Conservation (phyloP, 1,284 basidiomycete species). For the Cystobasidiaceae sp. region DNA sequence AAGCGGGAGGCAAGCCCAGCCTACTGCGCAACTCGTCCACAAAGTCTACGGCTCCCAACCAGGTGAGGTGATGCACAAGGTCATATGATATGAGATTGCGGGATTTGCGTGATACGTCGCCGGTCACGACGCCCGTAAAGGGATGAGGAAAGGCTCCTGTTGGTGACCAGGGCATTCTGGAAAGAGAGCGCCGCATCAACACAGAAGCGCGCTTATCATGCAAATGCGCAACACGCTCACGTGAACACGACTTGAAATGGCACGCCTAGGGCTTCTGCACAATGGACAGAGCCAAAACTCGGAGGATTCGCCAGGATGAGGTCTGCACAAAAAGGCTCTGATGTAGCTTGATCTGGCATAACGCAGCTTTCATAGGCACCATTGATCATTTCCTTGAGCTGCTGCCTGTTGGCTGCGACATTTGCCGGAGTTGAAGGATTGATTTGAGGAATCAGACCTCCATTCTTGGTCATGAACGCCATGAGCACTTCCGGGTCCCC, state of each 20-base stretch:
- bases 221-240: no score
- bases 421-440: no score
- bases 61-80: not conserved
- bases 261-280: conserved; percentile 60
- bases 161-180: not conserved
- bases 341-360: conserved; percentile 41
- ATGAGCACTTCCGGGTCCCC: conserved; percentile 59
- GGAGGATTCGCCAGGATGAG: conserved; percentile 64
- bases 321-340: conserved; percentile 55
- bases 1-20: no score
- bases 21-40: not conserved
- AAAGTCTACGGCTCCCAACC: not conserved
- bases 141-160: not conserved
- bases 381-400: no score
- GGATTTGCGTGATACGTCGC: not conserved
- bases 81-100: not conserved
- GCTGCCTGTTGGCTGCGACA: no score
- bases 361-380: no score
- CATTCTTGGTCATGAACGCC: conserved; percentile 58
- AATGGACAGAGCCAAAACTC: conserved; percentile 60
- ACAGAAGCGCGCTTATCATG: no score
- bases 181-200: no score
- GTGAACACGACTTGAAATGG: conserved; percentile 49
- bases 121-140: not conserved
- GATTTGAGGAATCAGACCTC: no score